Conservation (phyloP, 2,329 filamentous ascomycete species). For the Pleurostoma richardsiae region DNA sequence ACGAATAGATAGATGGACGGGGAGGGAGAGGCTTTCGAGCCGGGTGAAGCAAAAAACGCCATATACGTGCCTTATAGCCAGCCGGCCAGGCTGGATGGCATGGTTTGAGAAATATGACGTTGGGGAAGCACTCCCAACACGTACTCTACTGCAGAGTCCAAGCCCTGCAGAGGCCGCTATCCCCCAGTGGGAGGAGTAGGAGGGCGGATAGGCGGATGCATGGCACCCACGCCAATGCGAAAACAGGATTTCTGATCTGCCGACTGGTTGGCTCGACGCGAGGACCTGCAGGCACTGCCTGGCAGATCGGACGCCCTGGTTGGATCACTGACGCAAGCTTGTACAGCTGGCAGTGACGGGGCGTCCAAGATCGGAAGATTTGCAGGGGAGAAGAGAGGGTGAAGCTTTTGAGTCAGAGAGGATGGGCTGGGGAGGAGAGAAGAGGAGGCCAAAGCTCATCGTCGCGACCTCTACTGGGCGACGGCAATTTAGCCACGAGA, state of each 20-base stretch:
- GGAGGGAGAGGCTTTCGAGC: neutral
- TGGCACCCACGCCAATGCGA: neutral
- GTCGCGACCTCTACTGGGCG: too few species aligned
- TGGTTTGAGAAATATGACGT: conserved; percentile 5
- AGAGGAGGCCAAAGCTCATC: too few species aligned
- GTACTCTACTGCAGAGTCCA: too few species aligned
- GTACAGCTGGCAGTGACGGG: too few species aligned
- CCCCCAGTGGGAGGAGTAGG: too few species aligned
- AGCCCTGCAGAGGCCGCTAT: too few species aligned
- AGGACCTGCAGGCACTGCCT: neutral
- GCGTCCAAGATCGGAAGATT: too few species aligned
- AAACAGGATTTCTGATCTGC: neutral
- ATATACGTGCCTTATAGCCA: neutral
- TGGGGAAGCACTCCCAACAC: neutral
- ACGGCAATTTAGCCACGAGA: too few species aligned
- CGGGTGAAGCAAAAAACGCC: neutral
- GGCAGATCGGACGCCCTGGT: neutral
- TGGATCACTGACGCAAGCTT: neutral
- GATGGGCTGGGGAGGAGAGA: too few species aligned
- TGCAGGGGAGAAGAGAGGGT: too few species aligned
- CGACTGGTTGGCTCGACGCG: neutral
- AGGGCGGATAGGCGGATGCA: neutral
- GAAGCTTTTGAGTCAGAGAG: too few species aligned
- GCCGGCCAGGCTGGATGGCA: neutral
- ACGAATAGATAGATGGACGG: conserved; percentile 4